Evolutionary conservation across 1,284 basidiomycete species (phyloP), one percentile per base, ranked within the genome.

Genomic region (Sporisorium graminicola): DNA sequence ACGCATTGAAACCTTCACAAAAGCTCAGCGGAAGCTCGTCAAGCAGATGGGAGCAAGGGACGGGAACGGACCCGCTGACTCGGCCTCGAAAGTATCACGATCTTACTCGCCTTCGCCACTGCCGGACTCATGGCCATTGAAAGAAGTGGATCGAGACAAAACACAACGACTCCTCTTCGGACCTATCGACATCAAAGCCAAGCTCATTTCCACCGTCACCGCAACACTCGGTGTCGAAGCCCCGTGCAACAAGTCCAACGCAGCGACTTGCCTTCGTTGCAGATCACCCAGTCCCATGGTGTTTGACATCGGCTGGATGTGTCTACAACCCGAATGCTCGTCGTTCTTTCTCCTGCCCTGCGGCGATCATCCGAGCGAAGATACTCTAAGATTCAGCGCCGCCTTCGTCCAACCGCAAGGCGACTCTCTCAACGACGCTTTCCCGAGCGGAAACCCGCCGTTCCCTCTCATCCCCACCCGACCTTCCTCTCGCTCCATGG

Each of bases 251-350:
- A 51, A 31, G 10, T 9, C 55, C 31, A 58, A 62, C 14, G 24
- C 69, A 0, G 69, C 71, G 10, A 62, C 44, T 22, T 74, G 71
- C 20, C 24, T 50, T 27, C 1, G 22, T 12, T 77, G 71, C 42
- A 18, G 29, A 13, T 57, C 18, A 4, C 16, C 65, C 12, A 60
- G 56, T 10, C 64, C 70, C 1, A 29, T 58, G 20, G 65, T 78
- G 24, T 79, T 67, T 58, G 44, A 59, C 26, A 22, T 20, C 22
- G 68, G 68, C 5, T 79, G 76, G 76, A 72, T 71, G 49, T 79
- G 78, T 54, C 61, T 77, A 0, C 49, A 49, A 1, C 59, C 71
- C 7, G 47, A 62, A 16, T 79, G 78, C 46, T 4, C 43, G 1
- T 18, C 12, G n/a, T 78, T 78, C 68, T 78, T 71, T 51, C 51